phyloP scores from a whole-genome alignment of 495 filamentous ascomycete genomes.

The Aspergillus coremiiformis region DNA sequence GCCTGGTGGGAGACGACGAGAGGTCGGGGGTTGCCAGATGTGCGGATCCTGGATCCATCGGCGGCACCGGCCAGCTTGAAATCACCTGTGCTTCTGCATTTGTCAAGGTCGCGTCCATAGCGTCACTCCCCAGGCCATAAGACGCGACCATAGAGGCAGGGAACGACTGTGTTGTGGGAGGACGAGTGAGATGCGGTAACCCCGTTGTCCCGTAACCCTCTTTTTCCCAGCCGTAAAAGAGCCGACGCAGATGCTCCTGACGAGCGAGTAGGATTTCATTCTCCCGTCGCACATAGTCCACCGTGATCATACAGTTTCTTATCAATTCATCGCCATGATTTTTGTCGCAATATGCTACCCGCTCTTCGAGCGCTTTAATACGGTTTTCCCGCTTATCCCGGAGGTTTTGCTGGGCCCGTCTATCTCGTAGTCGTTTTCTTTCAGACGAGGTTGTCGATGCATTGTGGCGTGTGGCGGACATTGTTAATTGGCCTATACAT shows the following conservation, averaged over 20 bases:
- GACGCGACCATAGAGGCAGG: not conserved
- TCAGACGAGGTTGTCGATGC: slow-evolving; percentile 5
- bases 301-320: not conserved
- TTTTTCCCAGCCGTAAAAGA: not conserved
- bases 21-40: not conserved
- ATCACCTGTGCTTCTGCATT: too few species aligned
- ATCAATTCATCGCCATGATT: slow-evolving; percentile 3
- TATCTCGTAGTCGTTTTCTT: slow-evolving; percentile 11
- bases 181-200: not conserved
- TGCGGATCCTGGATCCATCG: not conserved
- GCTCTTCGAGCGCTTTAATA: slow-evolving; percentile 7
- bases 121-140: too few species aligned
- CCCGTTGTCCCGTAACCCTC: not conserved
- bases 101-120: too few species aligned
- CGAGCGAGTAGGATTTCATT: slow-evolving; percentile 3
- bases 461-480: slow-evolving; percentile 1
- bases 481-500: not conserved
- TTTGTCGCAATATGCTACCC: slow-evolving; percentile 8
- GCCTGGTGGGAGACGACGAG: too few species aligned
- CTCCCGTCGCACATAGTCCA: slow-evolving; percentile 1
- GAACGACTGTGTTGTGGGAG: not conserved
- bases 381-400: slow-evolving; percentile 9
- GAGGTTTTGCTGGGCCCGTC: slow-evolving; percentile 7
- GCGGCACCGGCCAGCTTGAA: not conserved
- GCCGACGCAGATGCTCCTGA: not conserved